Evolutionary conservation across 164 flowering plant species (phyloP).

Genomic region (Warburgia ugandensis): DNA sequence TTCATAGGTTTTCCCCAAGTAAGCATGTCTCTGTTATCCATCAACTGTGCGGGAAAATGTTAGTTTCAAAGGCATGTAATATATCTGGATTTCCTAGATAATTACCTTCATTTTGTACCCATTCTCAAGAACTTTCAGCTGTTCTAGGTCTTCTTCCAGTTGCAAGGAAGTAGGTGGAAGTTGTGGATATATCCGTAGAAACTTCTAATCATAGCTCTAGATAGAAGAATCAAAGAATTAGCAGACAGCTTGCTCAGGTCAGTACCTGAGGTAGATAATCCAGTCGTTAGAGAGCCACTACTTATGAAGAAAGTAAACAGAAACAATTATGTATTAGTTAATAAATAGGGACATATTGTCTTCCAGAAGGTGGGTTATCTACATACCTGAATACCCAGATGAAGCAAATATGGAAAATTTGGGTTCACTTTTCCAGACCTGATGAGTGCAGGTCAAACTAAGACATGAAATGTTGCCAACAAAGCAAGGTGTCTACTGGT

Average conservation of each 20-base stretch:
- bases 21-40: too few relatives aligned
- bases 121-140: constrained; percentile 95
- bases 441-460: constrained; percentile 8
- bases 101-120: constrained; percentile 96
- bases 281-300: too few relatives aligned
- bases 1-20: too few relatives aligned
- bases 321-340: too few relatives aligned
- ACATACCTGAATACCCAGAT: constrained; percentile 93
- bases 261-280: background rate
- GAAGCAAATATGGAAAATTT: constrained; percentile 78
- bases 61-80: too few relatives aligned
- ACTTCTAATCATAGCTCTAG: constrained; percentile 83
- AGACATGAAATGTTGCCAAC: background rate
- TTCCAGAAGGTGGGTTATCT: too few relatives aligned
- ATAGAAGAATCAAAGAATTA: constrained; percentile 6
- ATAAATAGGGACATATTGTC: too few relatives aligned
- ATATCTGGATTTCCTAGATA: too few relatives aligned
- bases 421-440: constrained; percentile 85
- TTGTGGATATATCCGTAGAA: constrained; percentile 74
- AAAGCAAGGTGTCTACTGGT: background rate
- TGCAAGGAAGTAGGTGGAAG: constrained; percentile 86
- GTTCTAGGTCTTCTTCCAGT: constrained; percentile 95
- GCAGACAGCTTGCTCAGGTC: background rate
- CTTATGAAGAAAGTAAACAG: too few relatives aligned
- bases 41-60: too few relatives aligned